These are phyloP conservation scores for Chlorella sorokiniana DNA, from an alignment of 139 green algal genomes.

Conservation along the genomic window DNA sequence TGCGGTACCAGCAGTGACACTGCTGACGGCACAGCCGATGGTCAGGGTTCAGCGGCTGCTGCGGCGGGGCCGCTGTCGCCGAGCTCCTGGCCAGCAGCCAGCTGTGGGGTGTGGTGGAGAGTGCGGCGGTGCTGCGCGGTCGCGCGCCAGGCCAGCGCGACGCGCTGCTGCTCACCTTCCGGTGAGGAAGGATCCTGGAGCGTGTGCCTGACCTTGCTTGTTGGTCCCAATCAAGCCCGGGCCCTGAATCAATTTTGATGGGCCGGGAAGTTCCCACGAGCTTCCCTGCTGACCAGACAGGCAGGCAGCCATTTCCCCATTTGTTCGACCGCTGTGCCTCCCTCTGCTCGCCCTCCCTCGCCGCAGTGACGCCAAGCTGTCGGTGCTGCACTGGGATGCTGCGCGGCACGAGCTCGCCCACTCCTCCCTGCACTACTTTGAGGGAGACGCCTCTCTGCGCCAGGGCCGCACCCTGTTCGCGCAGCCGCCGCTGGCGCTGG, in stretches of 20 bases:
- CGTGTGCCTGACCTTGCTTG: neutral
- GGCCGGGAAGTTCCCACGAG: no score
- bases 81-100: constrained; percentile 50
- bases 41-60: neutral
- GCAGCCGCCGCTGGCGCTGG: constrained; percentile 57
- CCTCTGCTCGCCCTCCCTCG: neutral
- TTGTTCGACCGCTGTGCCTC: neutral
- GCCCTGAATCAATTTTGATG: no score
- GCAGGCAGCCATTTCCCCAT: no score
- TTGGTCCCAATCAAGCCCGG: no score
- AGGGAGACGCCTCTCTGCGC: constrained; percentile 62
- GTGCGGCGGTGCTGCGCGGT: constrained; percentile 67
- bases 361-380: constrained; percentile 87
- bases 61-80: neutral
- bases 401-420: constrained; percentile 48
- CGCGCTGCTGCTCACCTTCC: constrained; percentile 69
- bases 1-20: constrained; percentile 8
- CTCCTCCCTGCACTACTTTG: constrained; percentile 86
- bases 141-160: constrained; percentile 56
- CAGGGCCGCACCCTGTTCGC: constrained; percentile 51
- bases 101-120: constrained; percentile 74
- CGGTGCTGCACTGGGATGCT: constrained; percentile 86
- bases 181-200: constrained; percentile 28
- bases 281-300: no score
- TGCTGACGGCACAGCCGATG: neutral